Conservation (phyloP, 164 flowering plant species). For the Magnolia changhungtana region DNA sequence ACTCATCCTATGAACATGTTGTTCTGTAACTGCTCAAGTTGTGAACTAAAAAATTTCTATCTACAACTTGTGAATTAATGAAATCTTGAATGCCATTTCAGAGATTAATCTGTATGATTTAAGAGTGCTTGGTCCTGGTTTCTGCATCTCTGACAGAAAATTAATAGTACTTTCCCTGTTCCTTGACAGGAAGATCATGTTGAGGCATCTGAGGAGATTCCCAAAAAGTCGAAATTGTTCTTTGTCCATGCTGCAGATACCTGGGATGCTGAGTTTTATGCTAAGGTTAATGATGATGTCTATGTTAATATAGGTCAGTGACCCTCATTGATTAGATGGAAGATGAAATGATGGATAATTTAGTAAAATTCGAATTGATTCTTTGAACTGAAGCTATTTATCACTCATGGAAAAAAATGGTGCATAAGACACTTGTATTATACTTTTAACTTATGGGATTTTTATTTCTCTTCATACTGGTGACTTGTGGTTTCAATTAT, state of each 20-base stretch:
- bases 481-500: too few relatives aligned
- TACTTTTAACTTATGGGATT: too few relatives aligned
- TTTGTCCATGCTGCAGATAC: conserved; percentile 66
- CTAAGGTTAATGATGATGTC: conserved; percentile 88
- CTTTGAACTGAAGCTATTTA: background rate
- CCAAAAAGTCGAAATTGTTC: conserved; percentile 74
- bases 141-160: background rate
- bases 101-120: background rate
- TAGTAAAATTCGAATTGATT: background rate
- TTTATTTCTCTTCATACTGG: too few relatives aligned
- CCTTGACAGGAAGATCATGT: conserved; percentile 62
- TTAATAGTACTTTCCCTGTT: background rate
- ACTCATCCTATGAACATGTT: too few relatives aligned
- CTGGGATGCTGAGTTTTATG: conserved; percentile 94
- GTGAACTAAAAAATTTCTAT: too few relatives aligned
- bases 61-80: background rate
- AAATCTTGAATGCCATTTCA: background rate
- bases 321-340: conserved; percentile 10
- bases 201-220: conserved; percentile 61
- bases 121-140: background rate
- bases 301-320: conserved; percentile 82
- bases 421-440: too few relatives aligned
- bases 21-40: too few relatives aligned
- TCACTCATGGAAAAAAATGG: too few relatives aligned
- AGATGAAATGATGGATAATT: background rate